Evolutionary conservation across 495 filamentous ascomycete genomes (phyloP).

Genomic region (Gamarada debralockiae): DNA sequence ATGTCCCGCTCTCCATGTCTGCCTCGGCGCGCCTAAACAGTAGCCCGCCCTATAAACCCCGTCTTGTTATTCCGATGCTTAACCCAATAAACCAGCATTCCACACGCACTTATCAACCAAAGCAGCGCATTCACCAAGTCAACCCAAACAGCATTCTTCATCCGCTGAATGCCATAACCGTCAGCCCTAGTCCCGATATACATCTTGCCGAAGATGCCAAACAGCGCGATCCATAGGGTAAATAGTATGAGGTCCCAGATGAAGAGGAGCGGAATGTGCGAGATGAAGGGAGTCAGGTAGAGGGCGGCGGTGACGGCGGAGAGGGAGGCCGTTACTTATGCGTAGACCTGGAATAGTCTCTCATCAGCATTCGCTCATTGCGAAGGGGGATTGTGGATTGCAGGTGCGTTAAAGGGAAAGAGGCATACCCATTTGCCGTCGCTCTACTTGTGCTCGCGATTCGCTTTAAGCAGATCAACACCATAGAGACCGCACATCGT

Average conservation of each 20-base stretch:
- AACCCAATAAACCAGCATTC: conserved; percentile 39
- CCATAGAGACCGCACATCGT: conserved; percentile 78
- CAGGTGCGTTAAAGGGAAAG: background rate
- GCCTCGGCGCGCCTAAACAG: conserved; percentile 27
- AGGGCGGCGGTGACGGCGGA: conserved; percentile 57
- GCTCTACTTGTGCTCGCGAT: conserved; percentile 40
- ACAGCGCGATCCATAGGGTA: conserved; percentile 73
- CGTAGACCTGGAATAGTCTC: conserved; percentile 61
- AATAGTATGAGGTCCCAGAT: conserved; percentile 69
- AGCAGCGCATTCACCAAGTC: conserved; percentile 59
- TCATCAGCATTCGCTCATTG: background rate
- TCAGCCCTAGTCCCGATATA: conserved; percentile 67
- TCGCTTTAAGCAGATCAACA: conserved; percentile 57
- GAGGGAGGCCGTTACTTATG: conserved; percentile 59
- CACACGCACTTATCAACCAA: conserved; percentile 58
- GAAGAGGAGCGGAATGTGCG: conserved; percentile 39
- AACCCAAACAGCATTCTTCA: conserved; percentile 87
- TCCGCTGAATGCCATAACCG: conserved; percentile 57
- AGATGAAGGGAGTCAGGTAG: conserved; percentile 53
- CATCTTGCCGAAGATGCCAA: conserved; percentile 75
- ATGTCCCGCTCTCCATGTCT: background rate
- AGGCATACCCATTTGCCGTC: conserved; percentile 64
- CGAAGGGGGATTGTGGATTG: background rate
- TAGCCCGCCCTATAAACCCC: conserved; percentile 48
- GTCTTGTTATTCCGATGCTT: conserved; percentile 34